Base-by-base conservation (phyloP, 495 filamentous ascomycete species). In the Aspergillus panamensis region DNA sequence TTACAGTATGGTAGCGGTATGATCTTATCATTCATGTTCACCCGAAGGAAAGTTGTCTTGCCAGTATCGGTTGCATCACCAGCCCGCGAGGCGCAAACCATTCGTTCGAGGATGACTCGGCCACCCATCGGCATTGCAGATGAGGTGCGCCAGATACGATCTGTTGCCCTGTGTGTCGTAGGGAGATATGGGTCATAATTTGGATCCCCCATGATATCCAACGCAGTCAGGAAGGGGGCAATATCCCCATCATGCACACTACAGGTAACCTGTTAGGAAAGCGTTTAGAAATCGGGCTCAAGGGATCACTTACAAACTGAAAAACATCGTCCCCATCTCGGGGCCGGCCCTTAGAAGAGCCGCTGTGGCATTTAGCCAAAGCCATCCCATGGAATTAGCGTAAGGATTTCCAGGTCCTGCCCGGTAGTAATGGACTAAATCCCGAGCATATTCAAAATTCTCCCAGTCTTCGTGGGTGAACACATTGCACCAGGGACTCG, bases 171-270 rank as follows among this genome's bases (percentile, higher is more conserved):
- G 54, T 77, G 72, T 8, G 70, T 71, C 0, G 69, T 63, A 1
- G 82, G 82, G 10, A 84, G 75, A 51, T 70, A 50, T 0, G 64
- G 61, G 9, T 66, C 62, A 31, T 76, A 69, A 42, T 70, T 60
- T 4, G 63, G 58, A 48, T 77, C 74, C n/a, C 68, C 64, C 50
- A 86, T 74, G 25, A 85, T 68, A 45, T 81, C 78, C 20, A 85
- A 69, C 9, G 81, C 77, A 10, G 82, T 69, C 16, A 84, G 65
- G 65, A 84, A 77, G 2, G 81, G 80, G 8, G 81, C 70, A 32
- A 85, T 81, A 54, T 85, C 83, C 32, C 80, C 81, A 60, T 84
- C 83, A 60, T 86, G 83, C 5, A 81, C 82, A 64, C 81, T 83
- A 55, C 14, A 47, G 39, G 16, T 25, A 14, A 17, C 9, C n/a